Evolutionary conservation across 768 basidiomycete genomes (phyloP), one percentile per base, ranked within the genome.

Genomic region (Leccinum rimulosum): DNA sequence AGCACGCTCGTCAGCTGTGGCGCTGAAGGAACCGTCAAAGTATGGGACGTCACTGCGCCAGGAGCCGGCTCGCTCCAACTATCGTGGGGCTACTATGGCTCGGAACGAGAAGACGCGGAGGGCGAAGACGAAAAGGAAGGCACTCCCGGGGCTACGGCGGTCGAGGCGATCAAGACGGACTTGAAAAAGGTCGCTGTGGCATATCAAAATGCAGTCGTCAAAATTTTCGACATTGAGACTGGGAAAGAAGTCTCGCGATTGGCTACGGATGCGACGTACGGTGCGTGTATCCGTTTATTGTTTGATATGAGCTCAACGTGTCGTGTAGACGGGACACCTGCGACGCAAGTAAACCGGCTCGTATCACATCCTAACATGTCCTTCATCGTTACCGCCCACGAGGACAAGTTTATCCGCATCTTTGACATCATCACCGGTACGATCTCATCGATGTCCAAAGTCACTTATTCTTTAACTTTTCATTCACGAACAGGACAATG

Each of bases 401-500:
- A 98, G 75, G 95, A 98, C 77, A 95, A 93, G 66, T 87, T 86
- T 68, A 91, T 98, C 66, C 83, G 93, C 35, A 84, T 98, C 48
- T 97, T 91, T 73, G 93, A 97, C 73, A 82, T 91, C 53, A 75
- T 77, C 33, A 89, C 89, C 62, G 92, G 93, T 93, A 57, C 59
- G 87, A 73, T 45, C 30, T 31, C 14, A 35, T 55, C 25, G 9
- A 43, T n/a, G 51, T 14, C 1, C 19, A 19, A 4, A 25, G 4
- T 50, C 52, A 0, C 54, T 30, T 10, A 33, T 36, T 25, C 2
- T 17, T 56, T 62, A 51, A 68, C 48, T 17, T 15, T 2, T 19
- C 12, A 40, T 49, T 64, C 43, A 27, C 59, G 19, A 55, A 22
- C 67, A 91, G 89, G 90, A 30, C 86, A 89, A 82, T 93, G 92